Percentiles rank a stretch among this genome's conserved stretches.
Conservation (phyloP, 2,329 filamentous ascomycete species). For the Trichoderma koningii region DNA sequence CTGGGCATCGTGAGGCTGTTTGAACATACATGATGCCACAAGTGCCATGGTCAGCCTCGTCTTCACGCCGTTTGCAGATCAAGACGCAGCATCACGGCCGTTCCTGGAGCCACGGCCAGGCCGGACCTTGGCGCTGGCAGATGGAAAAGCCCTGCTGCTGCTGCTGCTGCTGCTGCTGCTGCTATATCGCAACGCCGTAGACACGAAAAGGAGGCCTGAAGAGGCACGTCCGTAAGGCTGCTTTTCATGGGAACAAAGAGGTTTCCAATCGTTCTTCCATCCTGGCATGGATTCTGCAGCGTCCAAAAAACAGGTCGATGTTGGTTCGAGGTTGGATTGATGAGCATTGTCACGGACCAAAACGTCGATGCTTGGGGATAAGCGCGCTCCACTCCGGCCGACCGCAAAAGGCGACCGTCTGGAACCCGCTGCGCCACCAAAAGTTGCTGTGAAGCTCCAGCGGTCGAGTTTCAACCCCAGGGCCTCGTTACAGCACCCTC, state of each 20-base stretch:
- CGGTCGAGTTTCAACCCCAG: too few species aligned
- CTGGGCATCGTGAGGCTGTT: neutral
- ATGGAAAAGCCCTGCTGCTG: neutral
- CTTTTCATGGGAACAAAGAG: neutral
- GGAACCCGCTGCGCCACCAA: constrained; percentile 23
- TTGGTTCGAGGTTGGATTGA: constrained; percentile 4
- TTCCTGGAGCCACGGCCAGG: constrained; percentile 19
- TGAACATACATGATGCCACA: neutral
- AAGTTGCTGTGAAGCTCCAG: neutral
- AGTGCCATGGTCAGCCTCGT: constrained; percentile 12
- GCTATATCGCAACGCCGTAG: constrained; percentile 14
- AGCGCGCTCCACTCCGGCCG: constrained; percentile 17
- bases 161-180: neutral
- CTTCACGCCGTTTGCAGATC: neutral
- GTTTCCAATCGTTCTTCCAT: too few species aligned
- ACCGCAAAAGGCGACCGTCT: constrained; percentile 24
- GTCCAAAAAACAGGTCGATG: neutral
- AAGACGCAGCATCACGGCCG: neutral
- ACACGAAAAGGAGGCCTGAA: constrained; percentile 6
- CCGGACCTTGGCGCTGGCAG: neutral
- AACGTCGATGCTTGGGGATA: neutral
- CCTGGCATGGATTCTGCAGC: neutral
- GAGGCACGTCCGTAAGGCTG: neutral
- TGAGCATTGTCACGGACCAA: too few species aligned
- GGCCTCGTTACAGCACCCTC: constrained; percentile 13